Evolutionary conservation across 495 filamentous ascomycete species (phyloP).

Genomic region (Hyaloscypha finlandica): DNA sequence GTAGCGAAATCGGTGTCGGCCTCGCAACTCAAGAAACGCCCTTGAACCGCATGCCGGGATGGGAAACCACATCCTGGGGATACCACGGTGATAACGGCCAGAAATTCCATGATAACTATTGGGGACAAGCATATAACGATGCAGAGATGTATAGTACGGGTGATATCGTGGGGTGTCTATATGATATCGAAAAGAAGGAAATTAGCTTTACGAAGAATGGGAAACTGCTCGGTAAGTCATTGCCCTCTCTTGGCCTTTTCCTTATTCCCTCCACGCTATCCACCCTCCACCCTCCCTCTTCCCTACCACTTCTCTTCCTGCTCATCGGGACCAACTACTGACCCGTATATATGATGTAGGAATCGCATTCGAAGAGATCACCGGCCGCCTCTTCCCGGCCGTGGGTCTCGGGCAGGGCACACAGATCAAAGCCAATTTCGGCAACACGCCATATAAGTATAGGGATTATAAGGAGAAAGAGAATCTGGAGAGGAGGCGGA

Average conservation of each 20-base stretch:
- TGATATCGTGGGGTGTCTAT: neutral
- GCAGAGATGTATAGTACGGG: neutral
- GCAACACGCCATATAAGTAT: neutral
- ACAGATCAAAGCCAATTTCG: neutral
- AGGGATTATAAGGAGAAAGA: too few relatives aligned
- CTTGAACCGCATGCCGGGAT: neutral
- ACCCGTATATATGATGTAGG: too few relatives aligned
- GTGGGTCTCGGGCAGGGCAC: neutral
- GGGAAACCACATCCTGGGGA: conserved; percentile 1
- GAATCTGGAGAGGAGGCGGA: too few relatives aligned
- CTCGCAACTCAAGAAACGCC: neutral
- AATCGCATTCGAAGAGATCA: neutral
- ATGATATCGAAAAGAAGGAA: neutral
- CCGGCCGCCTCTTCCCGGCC: neutral
- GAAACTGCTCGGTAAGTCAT: too few relatives aligned
- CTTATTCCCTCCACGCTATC: too few relatives aligned
- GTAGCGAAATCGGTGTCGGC: conserved; percentile 1
- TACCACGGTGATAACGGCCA: conserved; percentile 1
- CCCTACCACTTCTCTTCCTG: too few relatives aligned
- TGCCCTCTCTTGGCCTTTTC: too few relatives aligned
- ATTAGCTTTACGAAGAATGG: neutral
- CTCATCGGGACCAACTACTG: too few relatives aligned
- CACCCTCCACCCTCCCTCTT: too few relatives aligned
- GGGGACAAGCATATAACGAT: neutral
- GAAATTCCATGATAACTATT: neutral